Conservation (phyloP, 495 filamentous ascomycete genomes). For the Penicillium soppii region DNA sequence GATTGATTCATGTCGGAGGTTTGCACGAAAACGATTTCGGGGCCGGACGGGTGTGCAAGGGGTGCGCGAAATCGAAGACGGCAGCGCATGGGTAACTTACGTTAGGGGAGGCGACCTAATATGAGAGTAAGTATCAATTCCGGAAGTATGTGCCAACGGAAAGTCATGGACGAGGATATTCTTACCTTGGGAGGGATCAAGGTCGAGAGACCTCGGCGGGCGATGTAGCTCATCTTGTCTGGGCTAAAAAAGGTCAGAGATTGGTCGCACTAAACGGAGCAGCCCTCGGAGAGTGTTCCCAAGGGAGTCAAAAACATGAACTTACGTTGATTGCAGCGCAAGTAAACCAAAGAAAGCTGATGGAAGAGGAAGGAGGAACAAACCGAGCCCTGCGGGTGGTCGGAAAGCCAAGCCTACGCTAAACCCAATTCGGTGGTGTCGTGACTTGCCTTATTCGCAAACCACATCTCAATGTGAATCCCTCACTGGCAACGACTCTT, state of each 20-base stretch:
- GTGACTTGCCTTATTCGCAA: slow-evolving; percentile 40
- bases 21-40: slow-evolving; percentile 24
- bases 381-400: slow-evolving; percentile 41
- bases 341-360: slow-evolving; percentile 36
- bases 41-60: slow-evolving; percentile 19
- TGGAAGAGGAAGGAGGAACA: slow-evolving; percentile 30
- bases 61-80: slow-evolving; percentile 9
- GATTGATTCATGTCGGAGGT: slow-evolving; percentile 5
- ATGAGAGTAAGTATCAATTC: slow-evolving; percentile 28
- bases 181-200: slow-evolving; percentile 96
- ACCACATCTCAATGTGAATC: slow-evolving; percentile 31
- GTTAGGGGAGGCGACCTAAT: slow-evolving; percentile 82
- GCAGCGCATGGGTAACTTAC: slow-evolving; percentile 54
- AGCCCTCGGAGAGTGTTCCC: background rate
- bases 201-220: slow-evolving; percentile 89
- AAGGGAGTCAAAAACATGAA: background rate
- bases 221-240: slow-evolving; percentile 85
- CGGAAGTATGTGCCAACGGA: background rate
- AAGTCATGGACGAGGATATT: slow-evolving; percentile 10
- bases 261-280: slow-evolving; percentile 14
- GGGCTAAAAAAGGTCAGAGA: slow-evolving; percentile 35
- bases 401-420: slow-evolving; percentile 40
- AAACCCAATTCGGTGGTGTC: slow-evolving; percentile 40
- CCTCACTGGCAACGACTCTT: slow-evolving; percentile 17
- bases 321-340: slow-evolving; percentile 38